These are phyloP conservation scores for Gentiana dahurica DNA, from an alignment of 257 asterid species.

Conservation along the genomic window DNA sequence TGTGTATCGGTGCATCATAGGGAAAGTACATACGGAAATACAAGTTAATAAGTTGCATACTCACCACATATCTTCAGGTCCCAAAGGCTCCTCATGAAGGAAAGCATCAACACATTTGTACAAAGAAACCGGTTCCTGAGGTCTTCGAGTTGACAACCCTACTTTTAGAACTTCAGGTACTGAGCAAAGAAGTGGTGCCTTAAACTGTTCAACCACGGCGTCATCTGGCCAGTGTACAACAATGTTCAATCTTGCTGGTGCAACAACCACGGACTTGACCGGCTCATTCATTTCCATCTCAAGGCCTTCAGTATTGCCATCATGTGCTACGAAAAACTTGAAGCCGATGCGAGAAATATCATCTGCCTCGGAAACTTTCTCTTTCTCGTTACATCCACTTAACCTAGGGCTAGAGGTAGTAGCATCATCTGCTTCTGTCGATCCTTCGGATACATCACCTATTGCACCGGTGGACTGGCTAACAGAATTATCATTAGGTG, in stretches of 20 bases:
- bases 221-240: constrained; percentile 69
- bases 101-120: constrained; percentile 94
- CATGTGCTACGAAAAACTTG: constrained; percentile 59
- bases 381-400: constrained; percentile 30
- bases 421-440: constrained; percentile 21
- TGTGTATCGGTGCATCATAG: too few species aligned
- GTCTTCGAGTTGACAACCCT: constrained; percentile 46
- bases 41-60: constrained; percentile 21
- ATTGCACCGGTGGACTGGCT: constrained; percentile 22
- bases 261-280: constrained; percentile 20
- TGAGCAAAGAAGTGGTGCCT: constrained; percentile 36
- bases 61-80: constrained; percentile 99
- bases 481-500: constrained; percentile 23
- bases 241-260: constrained; percentile 42
- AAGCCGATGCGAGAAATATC: constrained; percentile 31
- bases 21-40: background rate
- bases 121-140: constrained; percentile 74
- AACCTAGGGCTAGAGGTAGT: constrained; percentile 21
- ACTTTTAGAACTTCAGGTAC: constrained; percentile 79
- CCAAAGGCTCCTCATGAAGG: constrained; percentile 95
- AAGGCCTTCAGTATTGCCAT: constrained; percentile 32
- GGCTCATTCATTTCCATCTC: constrained; percentile 54
- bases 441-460: constrained; percentile 23
- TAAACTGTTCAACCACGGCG: constrained; percentile 30
- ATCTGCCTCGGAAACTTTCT: constrained; percentile 10